Conservation (phyloP, 2,329 filamentous ascomycete genomes). For the Gnomoniopsis smithogilvyi region DNA sequence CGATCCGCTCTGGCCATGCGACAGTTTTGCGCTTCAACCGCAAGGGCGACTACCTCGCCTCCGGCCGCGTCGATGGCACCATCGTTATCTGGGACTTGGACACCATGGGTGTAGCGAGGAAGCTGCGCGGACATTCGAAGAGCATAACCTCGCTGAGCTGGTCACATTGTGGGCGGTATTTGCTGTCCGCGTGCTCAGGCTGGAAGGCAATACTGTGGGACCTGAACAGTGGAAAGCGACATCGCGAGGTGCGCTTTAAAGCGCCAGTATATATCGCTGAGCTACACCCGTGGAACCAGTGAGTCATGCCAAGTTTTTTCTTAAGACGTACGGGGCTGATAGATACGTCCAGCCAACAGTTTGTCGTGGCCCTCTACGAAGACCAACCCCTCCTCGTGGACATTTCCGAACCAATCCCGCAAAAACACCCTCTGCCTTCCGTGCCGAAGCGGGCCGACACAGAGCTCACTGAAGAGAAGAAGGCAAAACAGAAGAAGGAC, state of each 20-base stretch:
- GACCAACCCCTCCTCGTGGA: conserved; percentile 89
- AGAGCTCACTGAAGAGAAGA: conserved; percentile 65
- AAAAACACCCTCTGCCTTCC: conserved; percentile 77
- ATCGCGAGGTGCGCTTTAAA: conserved; percentile 85
- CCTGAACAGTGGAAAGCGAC: conserved; percentile 63
- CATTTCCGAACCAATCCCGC: conserved; percentile 63
- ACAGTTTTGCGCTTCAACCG: conserved; percentile 83
- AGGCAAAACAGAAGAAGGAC: conserved; percentile 84
- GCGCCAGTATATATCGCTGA: conserved; percentile 95
- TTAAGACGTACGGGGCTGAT: conserved; percentile 20
- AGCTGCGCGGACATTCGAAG: conserved; percentile 87
- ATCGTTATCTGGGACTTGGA: conserved; percentile 97
- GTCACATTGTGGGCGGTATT: conserved; percentile 86
- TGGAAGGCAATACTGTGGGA: conserved; percentile 98
- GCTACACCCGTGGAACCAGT: conserved; percentile 88
- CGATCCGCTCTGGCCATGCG: conserved; percentile 70
- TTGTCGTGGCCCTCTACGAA: conserved; percentile 91
- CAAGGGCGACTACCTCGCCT: conserved; percentile 90
- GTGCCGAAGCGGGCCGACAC: conserved; percentile 71
- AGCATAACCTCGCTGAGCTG: conserved; percentile 95
- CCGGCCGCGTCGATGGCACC: conserved; percentile 88
- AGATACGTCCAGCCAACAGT: conserved; percentile 60
- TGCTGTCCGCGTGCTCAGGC: conserved; percentile 90
- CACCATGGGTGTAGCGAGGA: conserved; percentile 93
- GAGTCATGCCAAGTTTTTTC: conserved; percentile 28